phyloP scores from a whole-genome alignment of 73 alveolate species.

The Halteria grandinella region DNA sequence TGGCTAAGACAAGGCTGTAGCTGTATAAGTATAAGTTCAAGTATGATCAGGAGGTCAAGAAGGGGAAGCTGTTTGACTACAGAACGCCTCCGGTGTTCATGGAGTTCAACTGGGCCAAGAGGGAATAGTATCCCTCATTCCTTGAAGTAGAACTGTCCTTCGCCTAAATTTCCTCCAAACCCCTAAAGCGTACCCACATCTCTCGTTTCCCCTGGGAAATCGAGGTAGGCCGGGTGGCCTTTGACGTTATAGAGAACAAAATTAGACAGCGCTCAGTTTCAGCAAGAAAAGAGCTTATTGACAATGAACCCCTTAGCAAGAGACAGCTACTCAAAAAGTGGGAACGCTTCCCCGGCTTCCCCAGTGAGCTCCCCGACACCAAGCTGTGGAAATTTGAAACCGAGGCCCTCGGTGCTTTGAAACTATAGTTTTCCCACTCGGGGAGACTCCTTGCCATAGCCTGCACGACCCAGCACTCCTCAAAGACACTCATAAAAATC shows the following conservation, averaged over 20 bases:
- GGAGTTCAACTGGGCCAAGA: conserved; percentile 80
- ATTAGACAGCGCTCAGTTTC: too few relatives aligned
- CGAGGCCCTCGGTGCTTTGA: conserved; percentile 93
- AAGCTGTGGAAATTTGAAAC: conserved; percentile 86
- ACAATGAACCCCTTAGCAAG: conserved; percentile 59
- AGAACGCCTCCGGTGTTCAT: conserved; percentile 84
- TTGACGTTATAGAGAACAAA: conserved; percentile 5
- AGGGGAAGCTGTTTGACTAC: conserved; percentile 29
- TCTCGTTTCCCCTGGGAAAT: conserved; percentile 70
- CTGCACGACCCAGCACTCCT: conserved; percentile 82
- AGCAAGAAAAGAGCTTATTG: conserved; percentile 4
- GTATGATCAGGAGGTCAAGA: conserved; percentile 18
- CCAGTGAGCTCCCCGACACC: conserved; percentile 87
- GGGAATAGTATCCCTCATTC: conserved; percentile 64
- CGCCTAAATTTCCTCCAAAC: background rate
- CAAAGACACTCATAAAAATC: conserved; percentile 91
- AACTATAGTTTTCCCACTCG: conserved; percentile 85
- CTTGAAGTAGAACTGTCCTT: conserved; percentile 61
- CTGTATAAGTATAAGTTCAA: conserved; percentile 87
- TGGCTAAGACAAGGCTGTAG: conserved; percentile 85
- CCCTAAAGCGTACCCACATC: background rate
- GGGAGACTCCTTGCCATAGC: conserved; percentile 97
- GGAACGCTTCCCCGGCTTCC: conserved; percentile 84
- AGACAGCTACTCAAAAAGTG: conserved; percentile 68
- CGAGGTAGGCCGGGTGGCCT: conserved; percentile 54